phyloP scores from a whole-genome alignment of 2,329 filamentous ascomycete genomes.

The Pseudocercospora eumusae region DNA sequence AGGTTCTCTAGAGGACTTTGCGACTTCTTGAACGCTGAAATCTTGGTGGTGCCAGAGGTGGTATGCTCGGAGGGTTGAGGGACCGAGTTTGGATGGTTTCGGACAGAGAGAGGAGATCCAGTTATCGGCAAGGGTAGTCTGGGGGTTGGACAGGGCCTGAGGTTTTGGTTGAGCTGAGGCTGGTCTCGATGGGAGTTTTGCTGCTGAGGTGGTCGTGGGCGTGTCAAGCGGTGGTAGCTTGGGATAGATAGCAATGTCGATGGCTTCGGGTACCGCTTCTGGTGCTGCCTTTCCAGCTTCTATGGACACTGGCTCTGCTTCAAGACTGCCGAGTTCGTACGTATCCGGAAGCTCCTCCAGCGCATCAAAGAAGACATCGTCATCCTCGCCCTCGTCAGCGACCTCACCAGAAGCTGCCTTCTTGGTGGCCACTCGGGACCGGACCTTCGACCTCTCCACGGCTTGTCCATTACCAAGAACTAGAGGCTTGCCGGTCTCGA shows the following conservation, averaged over 20 bases:
- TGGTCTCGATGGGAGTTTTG: background rate
- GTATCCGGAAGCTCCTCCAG: slow-evolving; percentile 31
- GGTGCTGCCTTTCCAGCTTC: background rate
- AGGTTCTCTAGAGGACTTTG: slow-evolving; percentile 59
- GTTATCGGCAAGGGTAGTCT: slow-evolving; percentile 12
- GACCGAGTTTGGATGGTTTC: slow-evolving; percentile 10
- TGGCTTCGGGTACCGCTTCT: background rate
- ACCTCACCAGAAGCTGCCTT: slow-evolving; percentile 18
- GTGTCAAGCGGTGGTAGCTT: background rate
- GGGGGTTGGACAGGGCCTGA: background rate
- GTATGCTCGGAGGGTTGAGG: slow-evolving; percentile 53
- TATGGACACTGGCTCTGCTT: background rate
- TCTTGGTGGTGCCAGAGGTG: slow-evolving; percentile 63
- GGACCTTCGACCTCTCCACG: slow-evolving; percentile 19
- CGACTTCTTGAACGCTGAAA: slow-evolving; percentile 54
- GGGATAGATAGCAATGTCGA: background rate
- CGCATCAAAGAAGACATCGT: slow-evolving; percentile 41
- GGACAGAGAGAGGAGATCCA: slow-evolving; percentile 14
- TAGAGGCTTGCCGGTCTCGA: slow-evolving; percentile 68
- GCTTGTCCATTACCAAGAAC: slow-evolving; percentile 51
- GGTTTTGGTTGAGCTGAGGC: background rate
- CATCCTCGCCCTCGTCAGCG: slow-evolving; percentile 33
- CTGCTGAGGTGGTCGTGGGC: background rate
- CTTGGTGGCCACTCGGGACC: slow-evolving; percentile 12
- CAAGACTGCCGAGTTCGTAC: slow-evolving; percentile 20